Percentiles rank a stretch among this genome's conserved stretches.
Evolutionary conservation across 2,329 filamentous ascomycete species (phyloP).

Genomic region (Botrytis cinerea): DNA sequence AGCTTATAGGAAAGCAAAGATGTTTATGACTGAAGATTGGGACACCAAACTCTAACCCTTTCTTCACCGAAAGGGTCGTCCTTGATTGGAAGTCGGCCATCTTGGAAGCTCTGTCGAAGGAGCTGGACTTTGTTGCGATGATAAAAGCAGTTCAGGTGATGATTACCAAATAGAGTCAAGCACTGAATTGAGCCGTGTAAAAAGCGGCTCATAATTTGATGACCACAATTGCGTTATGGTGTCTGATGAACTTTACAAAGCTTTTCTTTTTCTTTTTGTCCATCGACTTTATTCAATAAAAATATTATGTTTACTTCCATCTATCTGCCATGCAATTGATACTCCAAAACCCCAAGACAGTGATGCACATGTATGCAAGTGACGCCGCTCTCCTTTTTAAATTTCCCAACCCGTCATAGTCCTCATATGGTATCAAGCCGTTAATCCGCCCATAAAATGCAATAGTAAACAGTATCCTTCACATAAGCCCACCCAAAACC

Average conservation of each 20-base stretch:
- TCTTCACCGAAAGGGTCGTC: constrained; percentile 43
- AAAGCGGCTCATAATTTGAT: constrained; percentile 45
- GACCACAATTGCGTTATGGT: constrained; percentile 53
- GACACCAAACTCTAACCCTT: constrained; percentile 38
- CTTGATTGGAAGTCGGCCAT: constrained; percentile 32
- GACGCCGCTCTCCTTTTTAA: constrained; percentile 6
- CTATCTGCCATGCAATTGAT: constrained; percentile 4
- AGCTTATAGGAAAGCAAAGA: constrained; percentile 56
- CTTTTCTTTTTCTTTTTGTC: constrained; percentile 8
- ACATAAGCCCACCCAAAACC: constrained; percentile 83
- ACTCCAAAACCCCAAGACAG: not conserved
- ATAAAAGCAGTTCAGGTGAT: constrained; percentile 67
- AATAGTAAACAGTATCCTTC: constrained; percentile 30
- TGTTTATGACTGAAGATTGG: constrained; percentile 30
- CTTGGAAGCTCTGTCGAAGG: constrained; percentile 68
- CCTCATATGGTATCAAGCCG: constrained; percentile 22
- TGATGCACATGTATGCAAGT: constrained; percentile 18
- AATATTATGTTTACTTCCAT: not conserved
- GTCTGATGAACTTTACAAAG: constrained; percentile 47
- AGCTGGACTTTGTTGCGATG: constrained; percentile 54
- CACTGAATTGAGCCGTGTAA: constrained; percentile 68
- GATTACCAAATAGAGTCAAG: constrained; percentile 99
- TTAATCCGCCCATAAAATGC: constrained; percentile 15
- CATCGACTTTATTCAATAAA: not conserved
- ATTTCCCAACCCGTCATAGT: constrained; percentile 1